Evolutionary conservation across 179 eudicot genomes (phyloP), one percentile per base, ranked within the genome.

Genomic region (Monotropa hypopitys): DNA sequence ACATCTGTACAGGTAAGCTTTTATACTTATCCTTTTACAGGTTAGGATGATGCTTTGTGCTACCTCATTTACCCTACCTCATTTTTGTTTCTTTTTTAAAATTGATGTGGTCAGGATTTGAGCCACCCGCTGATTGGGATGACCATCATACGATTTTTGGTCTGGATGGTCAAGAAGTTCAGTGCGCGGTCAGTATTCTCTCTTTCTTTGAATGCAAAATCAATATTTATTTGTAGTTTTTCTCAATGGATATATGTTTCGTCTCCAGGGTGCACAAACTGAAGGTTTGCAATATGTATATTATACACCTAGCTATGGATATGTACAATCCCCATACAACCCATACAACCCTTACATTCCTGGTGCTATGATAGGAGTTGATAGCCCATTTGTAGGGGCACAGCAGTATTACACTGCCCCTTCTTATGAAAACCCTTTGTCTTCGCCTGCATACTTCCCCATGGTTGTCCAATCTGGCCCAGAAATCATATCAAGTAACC

Each of bases 311-410:
- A 82, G 85, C 84, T 95, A 89, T 87, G 99, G 90, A 76, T 90
- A 89, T 86, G 88, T 84, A 74, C 92, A 91, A 82, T 87, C 96
- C 68, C 88, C 90, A 46, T 91, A 86, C 68, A 95, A 95, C 82
- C 98, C 98, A 11, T 95, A 95, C 86, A 95, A 95, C 82, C 99
- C 99, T 78, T 95, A 87, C 76, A 95, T 95, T 81, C 99, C 99
- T 49, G 99, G 99, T 76, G 99, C 99, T 33, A 73, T 90, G 87
- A 69, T 95, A 21, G 98, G 96, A 80, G 86, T 82, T 80, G 99
- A 95, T 87, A 90, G 97, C 71, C 53, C 89, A 45, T 80, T 72
- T 84, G 72, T 82, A 18, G 94, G 90, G 66, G 71, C 92, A 49
- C 97, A 90, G 73, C 90, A 90, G 56, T 95, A 86, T 77, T 95